These are phyloP conservation scores for Euphorbia tirucalli DNA, from an alignment of 345 rosid genomes.

Conservation along the genomic window DNA sequence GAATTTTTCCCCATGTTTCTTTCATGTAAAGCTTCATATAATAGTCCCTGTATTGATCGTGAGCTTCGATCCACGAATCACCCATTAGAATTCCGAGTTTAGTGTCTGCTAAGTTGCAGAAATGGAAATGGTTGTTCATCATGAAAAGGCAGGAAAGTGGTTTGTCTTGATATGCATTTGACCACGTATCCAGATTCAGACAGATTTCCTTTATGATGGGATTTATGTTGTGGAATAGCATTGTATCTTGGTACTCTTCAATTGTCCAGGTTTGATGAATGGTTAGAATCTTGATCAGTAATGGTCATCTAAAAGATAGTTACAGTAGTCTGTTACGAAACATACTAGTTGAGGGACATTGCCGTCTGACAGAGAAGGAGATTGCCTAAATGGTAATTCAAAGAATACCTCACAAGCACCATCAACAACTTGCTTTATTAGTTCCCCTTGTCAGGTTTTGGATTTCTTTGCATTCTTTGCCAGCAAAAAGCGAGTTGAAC, in stretches of 20 bases:
- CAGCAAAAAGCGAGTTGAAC: slow-evolving; percentile 63
- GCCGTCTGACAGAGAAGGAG: slow-evolving; percentile 50
- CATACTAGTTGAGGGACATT: slow-evolving; percentile 60
- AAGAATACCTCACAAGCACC: slow-evolving; percentile 66
- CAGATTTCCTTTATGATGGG: slow-evolving; percentile 54
- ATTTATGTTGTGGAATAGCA: slow-evolving; percentile 48
- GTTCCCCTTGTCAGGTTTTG: slow-evolving; percentile 53
- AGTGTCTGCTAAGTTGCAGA: slow-evolving; percentile 53
- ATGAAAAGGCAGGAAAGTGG: slow-evolving; percentile 66
- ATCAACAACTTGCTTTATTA: slow-evolving; percentile 51
- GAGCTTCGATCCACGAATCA: slow-evolving; percentile 65
- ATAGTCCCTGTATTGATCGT: slow-evolving; percentile 63
- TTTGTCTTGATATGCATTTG: slow-evolving; percentile 44
- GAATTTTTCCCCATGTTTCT: slow-evolving; percentile 64
- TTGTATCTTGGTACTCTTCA: slow-evolving; percentile 45
- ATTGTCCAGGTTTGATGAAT: slow-evolving; percentile 68
- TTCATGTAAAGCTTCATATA: slow-evolving; percentile 56
- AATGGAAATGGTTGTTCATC: slow-evolving; percentile 81
- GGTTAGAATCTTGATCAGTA: slow-evolving; percentile 49
- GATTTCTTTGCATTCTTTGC: slow-evolving; percentile 50
- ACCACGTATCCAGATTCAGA: slow-evolving; percentile 68
- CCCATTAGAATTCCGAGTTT: slow-evolving; percentile 76
- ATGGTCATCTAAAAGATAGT: slow-evolving; percentile 52
- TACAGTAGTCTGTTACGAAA: slow-evolving; percentile 66
- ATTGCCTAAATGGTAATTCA: slow-evolving; percentile 59